Base-by-base conservation (phyloP, 2,329 filamentous ascomycete species). In the Microsporum ferrugineum region DNA sequence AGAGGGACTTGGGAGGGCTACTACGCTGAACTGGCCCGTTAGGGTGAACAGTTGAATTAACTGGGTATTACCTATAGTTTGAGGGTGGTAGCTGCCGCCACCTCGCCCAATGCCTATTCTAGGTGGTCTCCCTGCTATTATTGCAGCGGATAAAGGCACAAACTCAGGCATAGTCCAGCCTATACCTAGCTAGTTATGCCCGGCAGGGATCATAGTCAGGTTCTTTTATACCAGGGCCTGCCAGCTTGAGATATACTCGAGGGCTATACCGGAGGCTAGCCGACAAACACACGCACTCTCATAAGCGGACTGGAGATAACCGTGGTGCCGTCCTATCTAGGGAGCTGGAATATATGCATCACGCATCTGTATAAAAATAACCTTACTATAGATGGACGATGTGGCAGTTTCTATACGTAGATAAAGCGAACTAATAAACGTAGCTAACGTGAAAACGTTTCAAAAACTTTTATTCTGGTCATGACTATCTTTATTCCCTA, bases 1-100 rank as follows among this genome's bases (percentile, higher is more conserved):
- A 86, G 63, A 80, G 39, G 43, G 62, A 63, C 14, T 27, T 63
- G 8, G 62, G 60, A 39, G 62, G 62, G 2, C 58, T 63, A 10
- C 33, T 63, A 27, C 51, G 60, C n/a, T 63, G 60, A 57, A 31
- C 8, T 59, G 58, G 38, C 14, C 8, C 27, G 7, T 14, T 33
- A 4, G 14, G 6, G 14, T 34, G 4, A 36, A 17, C 38, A 17
- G 36, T 43, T 8, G 31, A 7, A 17, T n/a, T 14, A 17, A 55
- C 31, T 33, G 45, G 6, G 43, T 51, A 10, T 5, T 5, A 12
- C 31, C 45, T 14, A 31, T 23, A 27, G 10, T 5, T 12, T 12
- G 5, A 33, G 4, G 23, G 38, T 2, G 45, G 45, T 14, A 51
- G 8, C 10, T 4, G 5, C 23, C 23, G 27, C 27, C 8, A 51